Conservation (phyloP, 2,329 filamentous ascomycete genomes). For the Cercospora sp. region DNA sequence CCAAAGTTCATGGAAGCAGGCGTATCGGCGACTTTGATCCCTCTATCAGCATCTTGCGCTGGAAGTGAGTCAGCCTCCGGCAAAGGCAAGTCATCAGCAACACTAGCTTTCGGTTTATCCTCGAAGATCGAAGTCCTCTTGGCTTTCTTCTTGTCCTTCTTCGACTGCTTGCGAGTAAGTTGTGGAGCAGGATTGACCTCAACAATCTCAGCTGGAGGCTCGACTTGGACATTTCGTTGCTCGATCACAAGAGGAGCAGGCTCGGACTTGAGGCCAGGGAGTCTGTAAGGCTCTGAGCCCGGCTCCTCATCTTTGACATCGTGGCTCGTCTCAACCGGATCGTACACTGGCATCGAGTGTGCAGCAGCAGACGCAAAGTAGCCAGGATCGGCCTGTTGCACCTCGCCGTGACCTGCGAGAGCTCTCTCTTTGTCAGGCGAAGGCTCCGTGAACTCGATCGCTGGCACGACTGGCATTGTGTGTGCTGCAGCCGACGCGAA, state of each 20-base stretch:
- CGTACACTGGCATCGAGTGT: conserved; percentile 8
- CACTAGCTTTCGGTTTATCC: conserved; percentile 15
- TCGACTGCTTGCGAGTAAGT: conserved; percentile 39
- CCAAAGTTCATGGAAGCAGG: conserved; percentile 16
- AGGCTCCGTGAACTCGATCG: not conserved
- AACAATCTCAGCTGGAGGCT: conserved; percentile 5
- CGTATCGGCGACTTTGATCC: not conserved
- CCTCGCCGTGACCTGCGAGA: not conserved
- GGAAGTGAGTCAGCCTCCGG: not conserved
- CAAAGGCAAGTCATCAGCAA: not conserved
- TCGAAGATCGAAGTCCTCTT: conserved; percentile 29
- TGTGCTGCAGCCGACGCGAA: conserved; percentile 26
- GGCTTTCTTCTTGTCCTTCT: conserved; percentile 48
- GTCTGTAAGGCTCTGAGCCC: conserved; percentile 10
- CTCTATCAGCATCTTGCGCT: not conserved
- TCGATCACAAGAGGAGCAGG: conserved; percentile 24
- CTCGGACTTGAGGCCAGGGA: conserved; percentile 20
- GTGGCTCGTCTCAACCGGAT: not conserved
- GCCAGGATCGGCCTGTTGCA: not conserved
- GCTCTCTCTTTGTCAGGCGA: not conserved
- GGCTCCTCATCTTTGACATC: not conserved
- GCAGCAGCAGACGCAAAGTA: not conserved
- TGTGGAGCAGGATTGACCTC: conserved; percentile 19
- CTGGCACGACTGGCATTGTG: conserved; percentile 18
- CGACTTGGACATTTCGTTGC: conserved; percentile 19